Evolutionary conservation across 75 land plant genomes (phyloP).

Genomic region (Cunninghamia lanceolata): DNA sequence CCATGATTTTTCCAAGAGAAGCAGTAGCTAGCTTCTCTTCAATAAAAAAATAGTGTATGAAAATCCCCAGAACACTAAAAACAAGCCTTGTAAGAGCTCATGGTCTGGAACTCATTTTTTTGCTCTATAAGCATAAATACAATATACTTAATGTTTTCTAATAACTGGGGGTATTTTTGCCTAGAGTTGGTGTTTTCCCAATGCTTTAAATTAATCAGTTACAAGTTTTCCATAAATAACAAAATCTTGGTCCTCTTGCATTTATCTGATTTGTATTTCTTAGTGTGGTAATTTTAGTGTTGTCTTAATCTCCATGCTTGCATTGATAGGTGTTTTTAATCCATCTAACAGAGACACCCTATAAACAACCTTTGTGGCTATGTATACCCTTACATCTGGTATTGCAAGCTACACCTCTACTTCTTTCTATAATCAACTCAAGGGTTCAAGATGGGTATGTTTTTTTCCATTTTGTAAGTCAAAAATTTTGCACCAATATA

Average conservation of each 20-base stretch:
- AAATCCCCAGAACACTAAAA: too few relatives aligned
- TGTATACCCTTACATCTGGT: slow-evolving; percentile 65
- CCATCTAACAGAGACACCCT: slow-evolving; percentile 63
- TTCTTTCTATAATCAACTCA: slow-evolving; percentile 40
- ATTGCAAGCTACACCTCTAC: slow-evolving; percentile 51
- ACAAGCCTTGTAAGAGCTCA: too few relatives aligned
- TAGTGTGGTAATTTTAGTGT: slow-evolving; percentile 8
- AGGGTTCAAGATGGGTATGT: slow-evolving; percentile 44
- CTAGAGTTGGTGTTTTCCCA: neutral
- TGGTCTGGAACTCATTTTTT: slow-evolving; percentile 51
- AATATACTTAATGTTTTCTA: too few relatives aligned
- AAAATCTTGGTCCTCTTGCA: neutral
- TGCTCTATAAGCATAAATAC: slow-evolving; percentile 32
- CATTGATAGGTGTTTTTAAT: slow-evolving; percentile 59
- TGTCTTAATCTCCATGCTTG: slow-evolving; percentile 39
- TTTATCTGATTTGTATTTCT: neutral
- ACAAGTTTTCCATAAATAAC: too few relatives aligned
- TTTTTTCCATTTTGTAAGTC: neutral
- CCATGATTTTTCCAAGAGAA: too few relatives aligned
- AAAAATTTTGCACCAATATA: neutral
- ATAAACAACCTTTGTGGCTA: slow-evolving; percentile 52
- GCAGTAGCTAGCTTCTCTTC: too few relatives aligned
- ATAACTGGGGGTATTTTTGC: neutral
- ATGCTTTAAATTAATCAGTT: neutral
- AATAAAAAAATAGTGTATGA: too few relatives aligned